A percentile compares a stretch with the other conserved stretches of the same genome.
phyloP scores from a whole-genome alignment of 345 rosid species.

The Sonneratia caseolaris region DNA sequence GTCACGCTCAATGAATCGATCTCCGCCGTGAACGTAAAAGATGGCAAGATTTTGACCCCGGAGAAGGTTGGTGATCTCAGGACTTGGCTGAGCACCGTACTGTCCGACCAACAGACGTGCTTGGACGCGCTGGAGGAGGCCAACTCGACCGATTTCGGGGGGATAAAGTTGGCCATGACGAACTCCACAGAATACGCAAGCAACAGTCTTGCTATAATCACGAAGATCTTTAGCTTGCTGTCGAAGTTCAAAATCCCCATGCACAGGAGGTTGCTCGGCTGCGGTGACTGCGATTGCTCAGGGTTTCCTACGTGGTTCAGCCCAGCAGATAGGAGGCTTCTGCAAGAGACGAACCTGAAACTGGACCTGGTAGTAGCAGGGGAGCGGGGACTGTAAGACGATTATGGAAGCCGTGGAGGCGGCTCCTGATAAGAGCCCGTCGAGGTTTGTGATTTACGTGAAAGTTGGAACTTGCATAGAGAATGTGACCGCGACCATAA shows the following conservation, averaged over 20 bases:
- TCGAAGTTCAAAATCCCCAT: slow-evolving; percentile 34
- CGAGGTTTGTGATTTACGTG: slow-evolving; percentile 50
- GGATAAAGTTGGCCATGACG: slow-evolving; percentile 13
- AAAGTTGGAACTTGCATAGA: slow-evolving; percentile 56
- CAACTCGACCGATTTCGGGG: slow-evolving; percentile 7
- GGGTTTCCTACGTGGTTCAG: slow-evolving; percentile 53
- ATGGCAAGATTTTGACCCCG: slow-evolving; percentile 10
- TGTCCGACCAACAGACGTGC: slow-evolving; percentile 18
- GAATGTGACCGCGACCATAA: slow-evolving; percentile 44
- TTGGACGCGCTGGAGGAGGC: slow-evolving; percentile 13
- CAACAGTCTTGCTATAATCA: slow-evolving; percentile 32
- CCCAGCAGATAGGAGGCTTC: slow-evolving; percentile 35
- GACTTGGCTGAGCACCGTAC: slow-evolving; percentile 19
- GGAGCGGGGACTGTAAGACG: slow-evolving; percentile 36
- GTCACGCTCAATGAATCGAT: slow-evolving; percentile 9
- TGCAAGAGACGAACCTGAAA: slow-evolving; percentile 18
- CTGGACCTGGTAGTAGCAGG: slow-evolving; percentile 56
- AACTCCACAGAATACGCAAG: slow-evolving; percentile 22
- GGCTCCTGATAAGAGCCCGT: slow-evolving; percentile 33
- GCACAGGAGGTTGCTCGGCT: slow-evolving; percentile 38
- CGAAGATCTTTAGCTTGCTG: slow-evolving; percentile 42
- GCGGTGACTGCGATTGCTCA: background rate
- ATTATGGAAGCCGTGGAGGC: slow-evolving; percentile 39
- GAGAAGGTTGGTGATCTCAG: slow-evolving; percentile 8
- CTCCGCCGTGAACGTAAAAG: background rate